Base-by-base conservation (phyloP, 2,329 filamentous ascomycete species). In the Arthrobotrys sphaeroides region DNA sequence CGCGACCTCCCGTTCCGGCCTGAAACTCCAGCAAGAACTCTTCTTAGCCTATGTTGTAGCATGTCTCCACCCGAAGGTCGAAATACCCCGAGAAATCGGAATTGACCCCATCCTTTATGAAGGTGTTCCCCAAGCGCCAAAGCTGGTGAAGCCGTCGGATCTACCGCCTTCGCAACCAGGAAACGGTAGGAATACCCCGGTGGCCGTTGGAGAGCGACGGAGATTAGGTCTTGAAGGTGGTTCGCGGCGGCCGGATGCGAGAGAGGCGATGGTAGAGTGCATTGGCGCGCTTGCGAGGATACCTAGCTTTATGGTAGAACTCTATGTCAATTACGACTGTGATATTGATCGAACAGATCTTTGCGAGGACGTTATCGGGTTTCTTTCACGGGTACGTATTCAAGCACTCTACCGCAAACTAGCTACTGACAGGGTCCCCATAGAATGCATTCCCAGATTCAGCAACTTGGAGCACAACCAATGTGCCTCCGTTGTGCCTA, bases 301-400 rank as follows among this genome's bases (percentile, higher is more conserved):
- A 85, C 93, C 95, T 0, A 94, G 90, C 43, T 99, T 96, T 81
- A 93, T 98, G 89, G 89, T 91, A 9, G 96, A 99, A 82, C 86
- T 99, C 5, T 99, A 97, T 81, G 89, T 98, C 83, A 99, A 99
- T 82, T 99, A 98, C 81, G 95, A 99, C 82, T 99, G 94, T 80
- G 94, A 98, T 80, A 90, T 93, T 61, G 92, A 99, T 81, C 88
- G 94, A 57, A 90, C 90, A 60, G 95, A 99, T 83, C 84, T 99
- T 3, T 99, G 95, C 80, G 92, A 97, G 84, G 96, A 99, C 81
- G 91, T 98, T 87, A 89, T 99, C 74, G 94, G 95, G 0, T 86
- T 99, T 33, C 85, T 99, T 13, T 94, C 95, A 18, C 88, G 95
- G 45, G 70, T 74, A 40, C 7, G 69, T 45, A 61, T 70, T 66